Conservation (phyloP, 2,329 filamentous ascomycete genomes). For the Trichoderma citrinoviride region DNA sequence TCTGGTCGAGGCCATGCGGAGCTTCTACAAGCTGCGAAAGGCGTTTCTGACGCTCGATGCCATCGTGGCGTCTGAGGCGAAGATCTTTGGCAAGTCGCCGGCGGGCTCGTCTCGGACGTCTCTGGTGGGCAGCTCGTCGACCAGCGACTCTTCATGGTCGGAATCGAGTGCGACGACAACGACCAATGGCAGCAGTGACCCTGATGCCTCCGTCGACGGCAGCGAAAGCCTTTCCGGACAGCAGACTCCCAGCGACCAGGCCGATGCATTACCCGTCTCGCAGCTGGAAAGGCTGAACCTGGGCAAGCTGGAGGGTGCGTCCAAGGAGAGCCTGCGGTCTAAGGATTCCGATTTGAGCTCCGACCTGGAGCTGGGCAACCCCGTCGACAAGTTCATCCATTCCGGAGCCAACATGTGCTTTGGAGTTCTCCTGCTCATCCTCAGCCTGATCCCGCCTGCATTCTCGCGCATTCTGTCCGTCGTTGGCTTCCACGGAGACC, state of each 20-base stretch:
- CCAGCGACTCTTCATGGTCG: constrained; percentile 32
- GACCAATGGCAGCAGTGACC: constrained; percentile 26
- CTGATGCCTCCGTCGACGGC: constrained; percentile 51
- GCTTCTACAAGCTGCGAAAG: constrained; percentile 89
- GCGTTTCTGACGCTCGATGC: constrained; percentile 79
- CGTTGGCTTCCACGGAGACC: constrained; percentile 87
- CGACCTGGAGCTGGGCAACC: constrained; percentile 62
- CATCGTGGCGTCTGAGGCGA: constrained; percentile 72
- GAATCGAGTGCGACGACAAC: constrained; percentile 22
- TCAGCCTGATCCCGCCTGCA: constrained; percentile 90
- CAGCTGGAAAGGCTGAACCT: constrained; percentile 26
- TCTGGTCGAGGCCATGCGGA: constrained; percentile 83
- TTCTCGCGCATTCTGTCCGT: constrained; percentile 85
- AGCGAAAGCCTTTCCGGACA: constrained; percentile 46
- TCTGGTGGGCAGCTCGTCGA: neutral
- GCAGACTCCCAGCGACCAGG: constrained; percentile 40
- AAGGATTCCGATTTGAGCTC: constrained; percentile 53
- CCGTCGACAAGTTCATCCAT: constrained; percentile 84
- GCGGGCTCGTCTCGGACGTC: constrained; percentile 4
- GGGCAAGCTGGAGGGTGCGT: constrained; percentile 16
- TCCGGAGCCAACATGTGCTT: constrained; percentile 88
- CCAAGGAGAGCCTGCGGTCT: constrained; percentile 28
- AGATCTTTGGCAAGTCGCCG: constrained; percentile 32
- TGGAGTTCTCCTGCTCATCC: constrained; percentile 77
- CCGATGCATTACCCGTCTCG: constrained; percentile 21